phyloP scores from a whole-genome alignment of 176 grass and related monocot genomes.

The Cenchrus americanus region DNA sequence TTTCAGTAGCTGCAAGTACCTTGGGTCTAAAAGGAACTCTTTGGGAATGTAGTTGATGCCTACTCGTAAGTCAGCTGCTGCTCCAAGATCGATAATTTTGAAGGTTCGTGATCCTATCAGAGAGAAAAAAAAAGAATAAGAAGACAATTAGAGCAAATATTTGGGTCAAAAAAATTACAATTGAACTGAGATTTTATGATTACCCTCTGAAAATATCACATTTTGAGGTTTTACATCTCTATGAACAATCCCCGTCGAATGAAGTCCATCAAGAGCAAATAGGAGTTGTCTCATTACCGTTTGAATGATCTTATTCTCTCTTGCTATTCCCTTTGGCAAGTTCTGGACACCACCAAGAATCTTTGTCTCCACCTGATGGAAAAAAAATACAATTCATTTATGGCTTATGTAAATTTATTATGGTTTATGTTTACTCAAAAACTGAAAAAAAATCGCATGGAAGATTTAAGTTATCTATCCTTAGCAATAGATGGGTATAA shows the following conservation, averaged over 20 bases:
- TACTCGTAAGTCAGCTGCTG: conserved; percentile 90
- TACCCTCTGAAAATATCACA: conserved; percentile 98
- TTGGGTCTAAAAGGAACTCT: conserved; percentile 97
- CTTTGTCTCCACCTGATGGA: conserved; percentile 88
- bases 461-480: not conserved
- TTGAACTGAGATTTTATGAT: not conserved
- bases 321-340: conserved; percentile 77
- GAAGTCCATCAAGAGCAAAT: conserved; percentile 94
- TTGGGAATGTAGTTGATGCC: conserved; percentile 99
- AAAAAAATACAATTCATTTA: conserved; percentile 17
- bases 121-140: conserved; percentile 9
- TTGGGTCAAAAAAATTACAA: not conserved
- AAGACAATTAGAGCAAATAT: conserved; percentile 24
- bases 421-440: not conserved
- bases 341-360: conserved; percentile 89
- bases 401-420: not conserved
- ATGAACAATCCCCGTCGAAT: conserved; percentile 97
- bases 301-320: conserved; percentile 97
- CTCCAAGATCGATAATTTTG: conserved; percentile 99
- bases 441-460: not conserved
- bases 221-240: conserved; percentile 99
- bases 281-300: conserved; percentile 94
- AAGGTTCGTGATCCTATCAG: conserved; percentile 67
- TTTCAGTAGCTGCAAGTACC: conserved; percentile 65
- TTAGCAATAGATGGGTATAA: not conserved